These are phyloP conservation scores for Lepidium aucheri DNA, from an alignment of 345 rosid species.

Conservation along the genomic window DNA sequence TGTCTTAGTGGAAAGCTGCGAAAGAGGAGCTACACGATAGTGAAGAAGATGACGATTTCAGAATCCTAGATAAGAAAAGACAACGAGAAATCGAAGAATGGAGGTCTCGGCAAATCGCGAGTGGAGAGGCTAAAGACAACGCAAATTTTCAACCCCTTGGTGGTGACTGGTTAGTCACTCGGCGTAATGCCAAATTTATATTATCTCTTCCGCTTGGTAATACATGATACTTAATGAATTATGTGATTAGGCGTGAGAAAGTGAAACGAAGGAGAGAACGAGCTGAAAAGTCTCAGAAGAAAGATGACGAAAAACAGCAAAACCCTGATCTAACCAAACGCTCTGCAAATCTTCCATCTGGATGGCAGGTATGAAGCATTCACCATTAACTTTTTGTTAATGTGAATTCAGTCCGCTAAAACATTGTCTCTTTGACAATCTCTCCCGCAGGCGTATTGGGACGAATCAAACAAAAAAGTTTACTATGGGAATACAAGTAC, in stretches of 20 bases:
- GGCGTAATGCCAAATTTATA: neutral
- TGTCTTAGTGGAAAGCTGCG: constrained; percentile 90
- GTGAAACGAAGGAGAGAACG: constrained; percentile 71
- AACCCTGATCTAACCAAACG: constrained; percentile 47
- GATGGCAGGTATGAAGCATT: constrained; percentile 60
- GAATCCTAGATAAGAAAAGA: constrained; percentile 64
- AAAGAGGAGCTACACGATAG: constrained; percentile 83
- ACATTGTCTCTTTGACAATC: neutral
- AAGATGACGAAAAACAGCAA: constrained; percentile 19
- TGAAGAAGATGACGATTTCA: constrained; percentile 61
- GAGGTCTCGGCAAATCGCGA: constrained; percentile 78
- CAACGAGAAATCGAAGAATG: constrained; percentile 85
- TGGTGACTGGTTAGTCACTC: constrained; percentile 71
- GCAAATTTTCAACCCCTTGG: constrained; percentile 97
- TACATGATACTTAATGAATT: constrained; percentile 1
- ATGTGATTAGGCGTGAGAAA: constrained; percentile 69
- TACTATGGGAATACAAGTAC: constrained; percentile 29
- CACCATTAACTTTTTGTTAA: neutral
- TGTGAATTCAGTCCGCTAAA: neutral
- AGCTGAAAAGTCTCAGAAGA: constrained; percentile 32
- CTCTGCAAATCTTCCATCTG: constrained; percentile 54
- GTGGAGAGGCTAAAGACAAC: constrained; percentile 88
- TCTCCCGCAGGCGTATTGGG: constrained; percentile 32
- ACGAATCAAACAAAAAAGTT: constrained; percentile 23
- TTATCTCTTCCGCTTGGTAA: neutral